Percentiles rank a stretch among this genome's conserved stretches.
These are phyloP conservation scores for Hypoxylon rickii DNA, from an alignment of 495 filamentous ascomycete species.

Conservation along the genomic window DNA sequence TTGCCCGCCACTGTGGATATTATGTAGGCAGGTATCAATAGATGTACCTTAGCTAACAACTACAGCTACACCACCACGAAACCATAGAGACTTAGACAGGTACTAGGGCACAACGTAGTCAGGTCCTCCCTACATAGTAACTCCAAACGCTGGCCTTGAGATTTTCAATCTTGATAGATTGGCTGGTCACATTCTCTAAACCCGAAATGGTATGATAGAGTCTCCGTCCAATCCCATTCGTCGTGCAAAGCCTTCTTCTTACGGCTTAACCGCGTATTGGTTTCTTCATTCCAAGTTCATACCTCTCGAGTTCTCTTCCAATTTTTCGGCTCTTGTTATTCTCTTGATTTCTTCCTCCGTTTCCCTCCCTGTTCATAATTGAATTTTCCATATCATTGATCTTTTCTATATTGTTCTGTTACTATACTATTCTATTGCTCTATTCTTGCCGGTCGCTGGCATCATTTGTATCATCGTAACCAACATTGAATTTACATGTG, in stretches of 20 bases:
- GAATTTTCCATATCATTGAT: slow-evolving; percentile 7
- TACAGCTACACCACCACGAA: no score
- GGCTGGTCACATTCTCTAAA: slow-evolving; percentile 12
- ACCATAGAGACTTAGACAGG: no score
- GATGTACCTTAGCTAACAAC: no score
- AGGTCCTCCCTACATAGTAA: slow-evolving; percentile 2
- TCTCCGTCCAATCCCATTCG: slow-evolving; percentile 15
- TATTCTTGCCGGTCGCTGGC: no score
- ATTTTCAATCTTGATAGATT: slow-evolving; percentile 9
- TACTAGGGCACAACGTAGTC: no score
- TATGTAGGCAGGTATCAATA: no score
- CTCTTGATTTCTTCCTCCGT: not conserved
- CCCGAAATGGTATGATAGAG: slow-evolving; percentile 10
- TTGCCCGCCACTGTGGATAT: no score
- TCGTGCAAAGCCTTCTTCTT: slow-evolving; percentile 9
- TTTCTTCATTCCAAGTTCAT: slow-evolving; percentile 25
- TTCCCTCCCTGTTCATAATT: no score
- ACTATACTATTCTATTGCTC: slow-evolving; percentile 8
- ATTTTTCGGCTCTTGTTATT: not conserved
- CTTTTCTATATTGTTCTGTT: slow-evolving; percentile 18
- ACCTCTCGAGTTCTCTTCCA: not conserved
- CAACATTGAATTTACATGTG: no score
- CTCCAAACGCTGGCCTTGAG: not conserved
- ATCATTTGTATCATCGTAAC: slow-evolving; percentile 11
- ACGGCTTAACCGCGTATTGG: slow-evolving; percentile 8